These are phyloP conservation scores for Silene conica DNA, from an alignment of 148 eudicot species.

Conservation along the genomic window DNA sequence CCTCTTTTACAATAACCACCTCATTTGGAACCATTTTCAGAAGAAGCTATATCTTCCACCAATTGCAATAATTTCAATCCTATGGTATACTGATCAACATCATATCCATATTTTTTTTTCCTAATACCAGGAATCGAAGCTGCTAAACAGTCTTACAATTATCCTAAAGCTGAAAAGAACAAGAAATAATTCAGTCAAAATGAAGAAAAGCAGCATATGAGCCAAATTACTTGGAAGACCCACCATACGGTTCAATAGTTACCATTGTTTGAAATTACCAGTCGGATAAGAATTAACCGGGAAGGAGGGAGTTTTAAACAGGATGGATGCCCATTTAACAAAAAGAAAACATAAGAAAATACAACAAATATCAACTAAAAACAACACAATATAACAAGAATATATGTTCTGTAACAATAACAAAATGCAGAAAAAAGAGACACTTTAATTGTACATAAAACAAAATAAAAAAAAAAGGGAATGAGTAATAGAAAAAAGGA, in stretches of 20 bases:
- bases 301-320: not conserved
- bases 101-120: not conserved
- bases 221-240: not conserved
- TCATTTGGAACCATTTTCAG: slow-evolving; percentile 36
- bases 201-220: slow-evolving; percentile 6
- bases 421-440: not conserved
- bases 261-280: too few species aligned
- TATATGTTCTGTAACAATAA: not conserved
- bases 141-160: not conserved
- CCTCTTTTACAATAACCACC: slow-evolving; percentile 26
- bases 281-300: too few species aligned
- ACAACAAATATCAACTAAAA: too few species aligned
- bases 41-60: slow-evolving; percentile 1
- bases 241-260: too few species aligned
- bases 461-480: not conserved
- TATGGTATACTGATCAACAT: not conserved
- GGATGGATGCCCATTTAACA: not conserved
- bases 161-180: slow-evolving; percentile 14
- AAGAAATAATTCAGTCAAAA: slow-evolving; percentile 14
- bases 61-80: not conserved
- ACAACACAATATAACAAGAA: not conserved
- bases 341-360: not conserved
- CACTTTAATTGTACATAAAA: too few species aligned
- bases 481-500: not conserved
- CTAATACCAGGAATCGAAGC: not conserved